Percentiles rank a stretch among this genome's conserved stretches.
These are phyloP conservation scores for Tagetes patula DNA, from an alignment of 129 eudicot genomes.

Conservation along the genomic window DNA sequence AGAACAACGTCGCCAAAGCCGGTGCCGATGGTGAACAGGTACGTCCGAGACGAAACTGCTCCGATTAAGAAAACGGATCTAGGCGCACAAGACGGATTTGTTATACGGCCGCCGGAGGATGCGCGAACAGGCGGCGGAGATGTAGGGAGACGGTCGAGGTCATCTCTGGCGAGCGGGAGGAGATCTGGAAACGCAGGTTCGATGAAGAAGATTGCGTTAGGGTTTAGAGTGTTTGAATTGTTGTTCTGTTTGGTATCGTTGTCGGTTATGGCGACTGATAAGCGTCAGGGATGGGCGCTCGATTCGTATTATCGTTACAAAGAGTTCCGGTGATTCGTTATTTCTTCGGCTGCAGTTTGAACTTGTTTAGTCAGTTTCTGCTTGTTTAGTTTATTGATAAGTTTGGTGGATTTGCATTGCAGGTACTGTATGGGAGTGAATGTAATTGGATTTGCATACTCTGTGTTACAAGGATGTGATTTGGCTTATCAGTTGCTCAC, in stretches of 20 bases:
- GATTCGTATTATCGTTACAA: slow-evolving; percentile 84
- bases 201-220: slow-evolving; percentile 67
- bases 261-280: slow-evolving; percentile 89
- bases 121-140: slow-evolving; percentile 25
- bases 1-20: slow-evolving; percentile 26
- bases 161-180: slow-evolving; percentile 30
- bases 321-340: slow-evolving; percentile 63
- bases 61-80: slow-evolving; percentile 38
- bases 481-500: slow-evolving; percentile 53
- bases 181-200: slow-evolving; percentile 40
- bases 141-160: slow-evolving; percentile 32
- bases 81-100: slow-evolving; percentile 39
- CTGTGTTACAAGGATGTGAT: slow-evolving; percentile 62
- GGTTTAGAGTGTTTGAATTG: slow-evolving; percentile 69
- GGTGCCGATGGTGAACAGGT: slow-evolving; percentile 43
- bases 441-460: slow-evolving; percentile 71
- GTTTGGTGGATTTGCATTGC: slow-evolving; percentile 33
- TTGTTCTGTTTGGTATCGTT: slow-evolving; percentile 73
- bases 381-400: background rate
- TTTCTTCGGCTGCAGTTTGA: background rate
- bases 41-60: slow-evolving; percentile 37
- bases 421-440: slow-evolving; percentile 84
- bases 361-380: background rate
- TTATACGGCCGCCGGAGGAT: slow-evolving; percentile 29
- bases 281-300: slow-evolving; percentile 82